phyloP scores from a whole-genome alignment of 2,329 filamentous ascomycete genomes.

The Fusarium aywerte region DNA sequence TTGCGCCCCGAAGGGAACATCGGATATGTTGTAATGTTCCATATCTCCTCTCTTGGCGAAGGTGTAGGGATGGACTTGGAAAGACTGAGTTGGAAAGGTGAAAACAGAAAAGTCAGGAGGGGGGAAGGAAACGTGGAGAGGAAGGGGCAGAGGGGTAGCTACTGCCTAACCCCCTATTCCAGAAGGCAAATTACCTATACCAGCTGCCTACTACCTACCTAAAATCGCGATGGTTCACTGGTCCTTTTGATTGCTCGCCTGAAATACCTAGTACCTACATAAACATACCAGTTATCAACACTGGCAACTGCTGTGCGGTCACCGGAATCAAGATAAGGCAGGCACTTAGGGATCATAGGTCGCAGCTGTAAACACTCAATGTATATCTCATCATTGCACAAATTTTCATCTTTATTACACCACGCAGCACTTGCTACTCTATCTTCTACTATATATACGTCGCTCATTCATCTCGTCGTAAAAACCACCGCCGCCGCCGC shows the following conservation, averaged over 20 bases:
- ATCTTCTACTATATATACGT: constrained; percentile 29
- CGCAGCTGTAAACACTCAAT: not conserved
- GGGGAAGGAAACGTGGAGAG: not conserved
- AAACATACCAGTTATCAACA: not conserved
- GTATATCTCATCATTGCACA: not conserved
- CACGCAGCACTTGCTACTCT: constrained; percentile 34
- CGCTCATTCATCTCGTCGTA: constrained; percentile 37
- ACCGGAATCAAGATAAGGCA: too few relatives aligned
- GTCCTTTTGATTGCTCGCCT: too few relatives aligned
- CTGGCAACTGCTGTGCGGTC: not conserved
- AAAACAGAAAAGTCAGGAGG: not conserved
- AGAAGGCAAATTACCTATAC: too few relatives aligned
- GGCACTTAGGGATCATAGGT: too few relatives aligned
- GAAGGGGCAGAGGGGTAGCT: not conserved
- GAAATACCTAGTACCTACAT: not conserved
- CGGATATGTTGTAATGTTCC: not conserved
- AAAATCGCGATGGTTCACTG: too few relatives aligned
- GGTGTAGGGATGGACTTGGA: too few relatives aligned
- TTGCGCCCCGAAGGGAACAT: not conserved
- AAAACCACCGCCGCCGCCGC: constrained; percentile 12
- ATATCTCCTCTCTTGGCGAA: not conserved
- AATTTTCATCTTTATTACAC: constrained; percentile 17
- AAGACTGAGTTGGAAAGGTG: too few relatives aligned
- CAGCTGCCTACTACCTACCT: too few relatives aligned
- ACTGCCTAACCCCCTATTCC: too few relatives aligned